Base-by-base conservation (phyloP, 306 rosid genomes). In the Coriaria nepalensis region DNA sequence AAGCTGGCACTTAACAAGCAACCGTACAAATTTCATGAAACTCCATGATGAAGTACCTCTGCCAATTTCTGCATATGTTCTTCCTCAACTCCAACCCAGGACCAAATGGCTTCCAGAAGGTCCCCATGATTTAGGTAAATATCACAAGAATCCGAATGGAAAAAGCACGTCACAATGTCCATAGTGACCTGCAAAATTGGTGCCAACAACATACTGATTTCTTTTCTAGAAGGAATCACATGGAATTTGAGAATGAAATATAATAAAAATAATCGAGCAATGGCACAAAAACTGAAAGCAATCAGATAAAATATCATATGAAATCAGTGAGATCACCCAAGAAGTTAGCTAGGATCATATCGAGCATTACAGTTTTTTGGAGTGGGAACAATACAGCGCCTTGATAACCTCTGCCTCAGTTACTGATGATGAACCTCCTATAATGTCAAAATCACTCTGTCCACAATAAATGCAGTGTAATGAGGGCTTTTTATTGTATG, bases 381-480 rank as follows among this genome's bases (percentile, higher is more conserved):
- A 38, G 37, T 37, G 39, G 45, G 8, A 10, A 33, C 33, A 34
- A 42, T 7, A 52, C 10, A 40, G 51, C 58, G 83, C 97, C 97
- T 88, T 88, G 70, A 88, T 74, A 64, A 74, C 82, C 69, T 84
- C 97, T 53, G 95, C 93, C 61, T 88, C 97, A 45, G 93, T 74
- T 76, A 88, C 62, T 41, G 77, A 75, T 20, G 93, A 73, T 52
- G 78, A 63, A 45, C 95, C 95, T 52, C 97, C 97, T 72, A 88
- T 70, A 65, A 88, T 79, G 68, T 88, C 97, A 64, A 83, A 88
- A 78, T 88, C 97, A 55, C 90, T 95, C 97, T 88, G 76, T 68
- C 48, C 54, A 20, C 59, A 72, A 65, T 20, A 59, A 39, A 63
- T 45, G 59, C 33, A 7, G 13, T 34, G 52, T 44, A 50, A 48